Evolutionary conservation across 2,329 filamentous ascomycete species (phyloP).

Genomic region (Penicillium sclerotigenum): DNA sequence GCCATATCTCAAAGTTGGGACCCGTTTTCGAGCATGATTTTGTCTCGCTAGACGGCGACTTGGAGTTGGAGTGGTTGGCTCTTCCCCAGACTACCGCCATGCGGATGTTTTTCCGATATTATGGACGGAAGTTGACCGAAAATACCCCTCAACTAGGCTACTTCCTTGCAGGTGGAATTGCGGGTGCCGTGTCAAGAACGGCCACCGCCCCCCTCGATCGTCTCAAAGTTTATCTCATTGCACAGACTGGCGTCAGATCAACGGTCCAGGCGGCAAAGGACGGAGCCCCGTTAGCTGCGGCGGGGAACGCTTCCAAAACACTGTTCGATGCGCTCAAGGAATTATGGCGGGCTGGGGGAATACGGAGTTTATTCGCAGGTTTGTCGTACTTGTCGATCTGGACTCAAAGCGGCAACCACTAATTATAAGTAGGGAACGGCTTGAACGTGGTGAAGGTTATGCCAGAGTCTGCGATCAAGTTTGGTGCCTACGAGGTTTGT

Average conservation of each 20-base stretch:
- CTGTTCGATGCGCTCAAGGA: constrained; percentile 71
- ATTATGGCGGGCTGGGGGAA: constrained; percentile 79
- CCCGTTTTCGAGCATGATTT: constrained; percentile 29
- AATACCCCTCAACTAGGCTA: constrained; percentile 68
- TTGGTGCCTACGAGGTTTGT: constrained; percentile 83
- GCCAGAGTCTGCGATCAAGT: constrained; percentile 98
- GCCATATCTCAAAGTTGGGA: constrained; percentile 24
- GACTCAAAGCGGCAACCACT: constrained; percentile 12
- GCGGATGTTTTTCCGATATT: constrained; percentile 44
- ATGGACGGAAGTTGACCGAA: constrained; percentile 47
- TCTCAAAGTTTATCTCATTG: constrained; percentile 94
- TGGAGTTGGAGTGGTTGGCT: constrained; percentile 43
- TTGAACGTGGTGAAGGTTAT: constrained; percentile 97
- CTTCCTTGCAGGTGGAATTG: constrained; percentile 85
- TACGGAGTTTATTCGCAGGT: constrained; percentile 92
- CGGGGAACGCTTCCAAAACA: constrained; percentile 65
- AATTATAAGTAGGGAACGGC: constrained; percentile 68
- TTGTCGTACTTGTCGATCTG: constrained; percentile 32
- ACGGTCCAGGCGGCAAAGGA: constrained; percentile 66
- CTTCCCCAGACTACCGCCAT: constrained; percentile 43
- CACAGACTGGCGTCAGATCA: constrained; percentile 68
- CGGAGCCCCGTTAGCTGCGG: constrained; percentile 63
- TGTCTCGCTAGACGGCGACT: constrained; percentile 33
- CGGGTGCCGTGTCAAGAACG: constrained; percentile 91
- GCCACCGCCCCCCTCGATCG: constrained; percentile 94